Evolutionary conservation across 192 early-diverging fungal genomes (phyloP).

Genomic region (Backusella psychrophila): DNA sequence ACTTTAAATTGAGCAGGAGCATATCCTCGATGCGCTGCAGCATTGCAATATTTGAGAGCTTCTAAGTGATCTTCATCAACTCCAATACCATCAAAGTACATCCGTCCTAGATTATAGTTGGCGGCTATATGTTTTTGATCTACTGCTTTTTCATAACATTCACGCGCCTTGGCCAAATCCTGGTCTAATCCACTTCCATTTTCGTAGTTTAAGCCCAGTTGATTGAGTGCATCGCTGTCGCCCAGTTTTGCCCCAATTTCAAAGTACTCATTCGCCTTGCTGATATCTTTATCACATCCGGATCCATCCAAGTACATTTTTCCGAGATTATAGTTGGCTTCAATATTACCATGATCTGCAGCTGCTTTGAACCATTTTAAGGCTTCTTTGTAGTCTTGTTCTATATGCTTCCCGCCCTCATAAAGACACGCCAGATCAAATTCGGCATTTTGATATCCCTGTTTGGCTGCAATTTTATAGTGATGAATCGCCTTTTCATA

Average conservation of each 20-base stretch:
- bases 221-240: neutral
- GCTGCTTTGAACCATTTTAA: neutral
- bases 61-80: neutral
- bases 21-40: neutral
- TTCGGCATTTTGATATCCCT: neutral
- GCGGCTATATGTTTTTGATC: neutral
- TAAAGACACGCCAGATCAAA: neutral
- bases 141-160: neutral
- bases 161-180: neutral
- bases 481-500: neutral
- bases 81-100: neutral
- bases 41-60: neutral
- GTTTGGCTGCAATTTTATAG: neutral
- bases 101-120: neutral
- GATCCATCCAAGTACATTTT: neutral
- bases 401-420: neutral
- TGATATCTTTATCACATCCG: neutral
- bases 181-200: neutral
- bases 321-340: neutral
- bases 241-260: neutral
- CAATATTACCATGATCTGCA: neutral
- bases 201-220: neutral
- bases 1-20: neutral
- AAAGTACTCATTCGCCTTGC: neutral
- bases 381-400: neutral